These are phyloP conservation scores for Nicotiana obtusifolia DNA, from an alignment of 257 asterid genomes.

Conservation along the genomic window DNA sequence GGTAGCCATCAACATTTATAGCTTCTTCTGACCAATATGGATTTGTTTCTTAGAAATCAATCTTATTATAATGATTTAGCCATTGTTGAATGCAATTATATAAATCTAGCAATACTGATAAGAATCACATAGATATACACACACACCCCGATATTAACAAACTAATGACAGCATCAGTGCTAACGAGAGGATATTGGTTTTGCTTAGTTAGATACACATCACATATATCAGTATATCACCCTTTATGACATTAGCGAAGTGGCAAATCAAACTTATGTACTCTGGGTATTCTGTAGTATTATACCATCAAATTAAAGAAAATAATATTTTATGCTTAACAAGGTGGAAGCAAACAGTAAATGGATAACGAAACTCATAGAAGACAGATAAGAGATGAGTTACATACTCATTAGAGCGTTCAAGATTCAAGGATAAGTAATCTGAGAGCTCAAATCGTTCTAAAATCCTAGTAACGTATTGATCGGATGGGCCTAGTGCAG, in stretches of 20 bases:
- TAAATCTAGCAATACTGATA: neutral
- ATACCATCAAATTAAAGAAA: neutral
- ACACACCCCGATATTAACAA: conserved; percentile 5
- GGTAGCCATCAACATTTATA: neutral
- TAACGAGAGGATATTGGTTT: neutral
- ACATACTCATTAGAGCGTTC: conserved; percentile 90
- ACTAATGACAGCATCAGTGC: neutral
- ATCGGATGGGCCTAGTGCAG: conserved; percentile 94
- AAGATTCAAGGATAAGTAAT: conserved; percentile 59
- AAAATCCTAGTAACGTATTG: conserved; percentile 65
- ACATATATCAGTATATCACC: neutral
- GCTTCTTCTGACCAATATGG: neutral
- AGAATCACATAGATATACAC: neutral
- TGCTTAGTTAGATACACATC: neutral
- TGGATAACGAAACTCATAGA: conserved; percentile 10
- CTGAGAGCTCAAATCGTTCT: conserved; percentile 86
- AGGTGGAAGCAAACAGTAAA: neutral
- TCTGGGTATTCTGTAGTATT: neutral
- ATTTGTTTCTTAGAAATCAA: neutral
- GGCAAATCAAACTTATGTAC: neutral
- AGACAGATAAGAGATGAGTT: conserved; percentile 25
- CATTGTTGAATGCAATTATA: neutral
- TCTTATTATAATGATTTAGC: neutral
- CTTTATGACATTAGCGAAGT: neutral
- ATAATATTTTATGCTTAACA: neutral